phyloP scores from a whole-genome alignment of 768 basidiomycete species.

The Symmetrospora coprosmae region DNA sequence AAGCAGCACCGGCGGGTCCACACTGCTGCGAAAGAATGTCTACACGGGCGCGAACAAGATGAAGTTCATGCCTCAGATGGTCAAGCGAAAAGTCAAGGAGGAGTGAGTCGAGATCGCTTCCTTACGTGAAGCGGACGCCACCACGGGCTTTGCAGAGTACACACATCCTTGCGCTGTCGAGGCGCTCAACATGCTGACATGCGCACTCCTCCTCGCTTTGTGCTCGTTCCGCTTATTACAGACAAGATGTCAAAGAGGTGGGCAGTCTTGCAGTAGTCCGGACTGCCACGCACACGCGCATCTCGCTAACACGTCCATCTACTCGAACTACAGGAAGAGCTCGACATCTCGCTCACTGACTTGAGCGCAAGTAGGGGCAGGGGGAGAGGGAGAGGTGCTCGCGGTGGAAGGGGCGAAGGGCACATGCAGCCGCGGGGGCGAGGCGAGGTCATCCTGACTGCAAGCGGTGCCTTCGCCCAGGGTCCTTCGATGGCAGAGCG shows the following conservation, averaged over 20 bases:
- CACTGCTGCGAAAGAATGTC: slow-evolving; percentile 3
- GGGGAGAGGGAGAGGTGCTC: slow-evolving; percentile 11
- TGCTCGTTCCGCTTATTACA: neutral
- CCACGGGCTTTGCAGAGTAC: too few species aligned
- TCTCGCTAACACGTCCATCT: neutral
- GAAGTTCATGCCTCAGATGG: slow-evolving; percentile 24
- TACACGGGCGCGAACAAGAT: slow-evolving; percentile 15
- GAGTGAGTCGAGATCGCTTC: slow-evolving; percentile 9
- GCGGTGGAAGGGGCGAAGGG: slow-evolving; percentile 12
- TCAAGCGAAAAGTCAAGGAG: slow-evolving; percentile 14
- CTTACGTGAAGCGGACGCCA: neutral
- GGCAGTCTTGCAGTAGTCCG: neutral
- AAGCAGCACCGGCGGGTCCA: neutral
- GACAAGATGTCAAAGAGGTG: slow-evolving; percentile 15
- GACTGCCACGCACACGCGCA: neutral
- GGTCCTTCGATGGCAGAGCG: slow-evolving; percentile 2
- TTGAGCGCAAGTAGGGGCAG: neutral
- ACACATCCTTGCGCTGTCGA: neutral
- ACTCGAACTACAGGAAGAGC: neutral
- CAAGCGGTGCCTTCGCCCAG: slow-evolving; percentile 20
- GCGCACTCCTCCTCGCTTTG: neutral
- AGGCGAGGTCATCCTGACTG: slow-evolving; percentile 15
- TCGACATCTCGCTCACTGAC: neutral
- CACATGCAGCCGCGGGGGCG: neutral
- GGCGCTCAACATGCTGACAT: neutral